Evolutionary conservation across 352 stramenopile species (phyloP), one percentile per base, ranked within the genome.

Genomic region (Aphanomyces invadans): DNA sequence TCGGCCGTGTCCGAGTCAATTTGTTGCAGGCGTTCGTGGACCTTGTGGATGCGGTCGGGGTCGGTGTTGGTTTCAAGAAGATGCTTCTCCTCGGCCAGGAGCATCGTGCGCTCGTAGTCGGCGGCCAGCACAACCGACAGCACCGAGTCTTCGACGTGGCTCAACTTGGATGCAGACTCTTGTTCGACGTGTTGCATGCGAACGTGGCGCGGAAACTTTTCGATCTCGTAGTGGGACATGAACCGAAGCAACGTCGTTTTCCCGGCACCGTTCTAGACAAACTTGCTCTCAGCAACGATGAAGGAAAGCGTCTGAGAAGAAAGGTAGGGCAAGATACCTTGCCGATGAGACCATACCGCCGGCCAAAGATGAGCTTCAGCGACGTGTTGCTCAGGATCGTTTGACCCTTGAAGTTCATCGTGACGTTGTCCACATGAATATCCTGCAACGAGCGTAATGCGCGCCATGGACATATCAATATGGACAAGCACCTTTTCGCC

Each of bases 191-290:
- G 84, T 69, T 98, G 88, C 28, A 98, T 96, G 57, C 95, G 82
- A 38, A 98, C 84, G 81, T 98, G 95, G 25, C 84, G 78, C 9
- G 96, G 96, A 77, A 99, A 98, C 2, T 95, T 95, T 56, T 98
- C 92, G 51, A 99, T 90, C 73, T 98, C 86, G 75, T 97, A 97
- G 70, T 93, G 87, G 32, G 95, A 96, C 71, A 99, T 98, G 66
- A 89, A 93, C 53, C 95, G 89, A 28, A 99, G 73, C 31, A 99
- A 74, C 25, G 96, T 99, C 45, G 95, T 98, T 73, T 98, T 98
- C 17, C 92, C 91, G 3, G 78, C 78, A 31, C 84, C 83, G 70
- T 95, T 92, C 74, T 59, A 67, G 7, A 42, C 15, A 42, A 42
- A 15, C 15, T 15, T n/a, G n/a, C n/a, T n/a, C 44, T 0, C 17